phyloP scores from a whole-genome alignment of 306 rosid species.

The Mimosa bimucronata region DNA sequence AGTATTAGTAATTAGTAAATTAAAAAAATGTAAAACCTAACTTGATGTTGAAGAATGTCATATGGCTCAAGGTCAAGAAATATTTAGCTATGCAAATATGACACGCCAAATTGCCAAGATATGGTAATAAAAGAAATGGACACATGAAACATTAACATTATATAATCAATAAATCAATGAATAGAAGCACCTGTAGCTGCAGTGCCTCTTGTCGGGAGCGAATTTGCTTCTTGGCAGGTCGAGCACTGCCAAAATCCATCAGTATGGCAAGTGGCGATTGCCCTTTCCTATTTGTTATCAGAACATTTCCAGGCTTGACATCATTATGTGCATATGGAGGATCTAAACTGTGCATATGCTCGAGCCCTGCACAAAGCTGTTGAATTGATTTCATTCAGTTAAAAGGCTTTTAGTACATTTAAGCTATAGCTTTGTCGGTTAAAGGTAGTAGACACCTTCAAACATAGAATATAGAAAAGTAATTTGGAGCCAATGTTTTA shows the following conservation, averaged over 20 bases:
- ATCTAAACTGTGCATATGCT: slow-evolving; percentile 93
- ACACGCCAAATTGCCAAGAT: background rate
- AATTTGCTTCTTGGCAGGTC: slow-evolving; percentile 86
- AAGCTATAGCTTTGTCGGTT: background rate
- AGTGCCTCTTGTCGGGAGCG: slow-evolving; percentile 86
- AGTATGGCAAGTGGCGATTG: slow-evolving; percentile 87
- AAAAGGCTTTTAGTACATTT: slow-evolving; percentile 31
- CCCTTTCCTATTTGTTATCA: slow-evolving; percentile 78
- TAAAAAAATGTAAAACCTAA: background rate
- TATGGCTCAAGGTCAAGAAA: slow-evolving; percentile 3
- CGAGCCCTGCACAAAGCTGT: slow-evolving; percentile 98
- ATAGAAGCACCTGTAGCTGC: slow-evolving; percentile 80
- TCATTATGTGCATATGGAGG: slow-evolving; percentile 98
- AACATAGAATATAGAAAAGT: slow-evolving; percentile 11
- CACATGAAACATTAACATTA: slow-evolving; percentile 17
- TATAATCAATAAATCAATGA: background rate
- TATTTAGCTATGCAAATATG: background rate
- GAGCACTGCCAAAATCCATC: slow-evolving; percentile 98
- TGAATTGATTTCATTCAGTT: slow-evolving; percentile 44
- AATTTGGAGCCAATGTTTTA: background rate
- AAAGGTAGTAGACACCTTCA: slow-evolving; percentile 6
- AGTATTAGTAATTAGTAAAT: slow-evolving; percentile 23
- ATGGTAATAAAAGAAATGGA: slow-evolving; percentile 4
- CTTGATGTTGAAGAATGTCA: slow-evolving; percentile 8
- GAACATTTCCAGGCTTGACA: slow-evolving; percentile 96